Percentiles rank a stretch among this genome's conserved stretches.
These are phyloP conservation scores for Cyamopsis tetragonoloba DNA, from an alignment of 306 rosid species.

Conservation along the genomic window DNA sequence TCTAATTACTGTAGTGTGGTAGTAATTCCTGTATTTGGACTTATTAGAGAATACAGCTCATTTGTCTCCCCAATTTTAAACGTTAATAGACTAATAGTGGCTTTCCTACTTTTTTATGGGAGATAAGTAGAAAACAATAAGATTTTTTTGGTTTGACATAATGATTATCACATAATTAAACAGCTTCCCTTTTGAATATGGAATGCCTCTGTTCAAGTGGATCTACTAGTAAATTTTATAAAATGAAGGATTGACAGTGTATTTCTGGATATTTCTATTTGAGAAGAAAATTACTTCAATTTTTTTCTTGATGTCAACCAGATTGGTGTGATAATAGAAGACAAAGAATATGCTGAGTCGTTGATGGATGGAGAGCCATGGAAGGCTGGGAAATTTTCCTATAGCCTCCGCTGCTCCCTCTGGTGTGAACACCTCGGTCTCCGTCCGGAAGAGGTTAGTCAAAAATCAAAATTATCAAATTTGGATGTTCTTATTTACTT, in stretches of 20 bases:
- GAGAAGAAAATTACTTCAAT: neutral
- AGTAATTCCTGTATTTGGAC: neutral
- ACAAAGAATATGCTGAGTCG: slow-evolving; percentile 67
- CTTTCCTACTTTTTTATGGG: too few species aligned
- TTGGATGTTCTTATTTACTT: neutral
- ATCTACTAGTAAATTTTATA: neutral
- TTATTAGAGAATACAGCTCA: neutral
- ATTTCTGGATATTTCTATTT: slow-evolving; percentile 21
- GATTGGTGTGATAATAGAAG: slow-evolving; percentile 87
- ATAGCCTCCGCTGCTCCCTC: slow-evolving; percentile 78
- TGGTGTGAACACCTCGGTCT: slow-evolving; percentile 99
- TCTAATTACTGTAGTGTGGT: neutral
- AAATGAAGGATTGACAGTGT: neutral
- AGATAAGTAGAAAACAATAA: neutral
- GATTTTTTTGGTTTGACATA: neutral
- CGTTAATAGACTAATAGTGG: neutral
- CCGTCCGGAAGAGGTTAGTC: slow-evolving; percentile 59
- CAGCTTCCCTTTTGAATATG: neutral
- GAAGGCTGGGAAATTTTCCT: slow-evolving; percentile 87
- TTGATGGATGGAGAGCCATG: slow-evolving; percentile 86
- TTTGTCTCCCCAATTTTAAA: neutral
- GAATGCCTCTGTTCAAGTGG: neutral
- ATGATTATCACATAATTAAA: neutral
- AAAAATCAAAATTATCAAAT: slow-evolving; percentile 25
- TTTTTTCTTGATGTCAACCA: slow-evolving; percentile 22